Conservation (phyloP, 169 alveolate genomes). For the Nephromyces sp. region DNA sequence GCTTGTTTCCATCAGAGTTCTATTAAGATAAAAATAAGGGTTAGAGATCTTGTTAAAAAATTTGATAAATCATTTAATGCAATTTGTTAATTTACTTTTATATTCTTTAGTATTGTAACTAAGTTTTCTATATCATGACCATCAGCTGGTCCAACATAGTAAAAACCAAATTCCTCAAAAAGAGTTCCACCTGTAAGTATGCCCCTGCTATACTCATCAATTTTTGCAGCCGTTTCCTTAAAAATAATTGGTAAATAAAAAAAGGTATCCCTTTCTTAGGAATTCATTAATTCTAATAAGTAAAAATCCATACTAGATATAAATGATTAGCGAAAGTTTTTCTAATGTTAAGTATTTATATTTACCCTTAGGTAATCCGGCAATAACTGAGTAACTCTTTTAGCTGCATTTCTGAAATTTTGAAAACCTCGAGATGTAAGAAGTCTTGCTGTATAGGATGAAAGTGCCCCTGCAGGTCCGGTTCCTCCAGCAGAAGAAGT, state of each 20-base stretch:
- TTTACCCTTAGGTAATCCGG: not conserved
- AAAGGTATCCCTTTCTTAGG: too few relatives aligned
- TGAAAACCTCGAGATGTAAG: constrained; percentile 1
- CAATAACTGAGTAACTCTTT: not conserved
- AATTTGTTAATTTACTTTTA: constrained; percentile 21
- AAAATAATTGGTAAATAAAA: not conserved
- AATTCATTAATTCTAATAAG: too few relatives aligned
- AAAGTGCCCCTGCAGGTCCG: constrained; percentile 16
- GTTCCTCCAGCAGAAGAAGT: constrained; percentile 17
- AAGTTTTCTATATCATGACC: constrained; percentile 58
- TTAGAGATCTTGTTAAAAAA: too few relatives aligned
- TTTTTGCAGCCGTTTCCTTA: not conserved
- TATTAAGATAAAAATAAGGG: not conserved
- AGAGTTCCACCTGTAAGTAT: constrained; percentile 9
- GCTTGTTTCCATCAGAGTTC: constrained; percentile 5
- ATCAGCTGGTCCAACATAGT: constrained; percentile 58
- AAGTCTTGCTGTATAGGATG: constrained; percentile 27
- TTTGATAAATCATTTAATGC: not conserved
- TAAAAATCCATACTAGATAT: too few relatives aligned
- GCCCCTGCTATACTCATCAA: not conserved
- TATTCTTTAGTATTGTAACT: constrained; percentile 26
- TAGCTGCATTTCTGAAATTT: not conserved
- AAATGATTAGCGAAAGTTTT: too few relatives aligned
- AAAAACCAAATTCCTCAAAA: constrained; percentile 31
- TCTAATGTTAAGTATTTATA: too few relatives aligned